Percentiles rank a stretch among this genome's conserved stretches.
Conservation (phyloP, 129 eudicot species). For the Arctium minus region DNA sequence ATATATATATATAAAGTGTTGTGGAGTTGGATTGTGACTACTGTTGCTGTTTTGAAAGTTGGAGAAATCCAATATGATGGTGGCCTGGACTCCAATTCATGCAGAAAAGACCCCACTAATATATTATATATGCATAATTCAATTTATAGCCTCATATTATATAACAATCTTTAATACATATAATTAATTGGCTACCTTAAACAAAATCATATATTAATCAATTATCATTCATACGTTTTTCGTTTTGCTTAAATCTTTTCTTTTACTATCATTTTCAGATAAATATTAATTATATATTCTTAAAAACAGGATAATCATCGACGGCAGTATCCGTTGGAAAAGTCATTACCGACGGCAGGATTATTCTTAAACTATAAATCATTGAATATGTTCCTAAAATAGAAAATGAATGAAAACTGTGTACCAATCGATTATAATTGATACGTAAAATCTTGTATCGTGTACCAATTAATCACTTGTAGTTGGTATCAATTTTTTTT, state of each 20-base stretch:
- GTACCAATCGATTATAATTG: too few species aligned
- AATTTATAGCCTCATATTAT: neutral
- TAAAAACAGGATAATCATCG: neutral
- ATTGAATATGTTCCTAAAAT: too few species aligned
- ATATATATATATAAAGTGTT: neutral
- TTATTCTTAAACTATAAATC: too few species aligned
- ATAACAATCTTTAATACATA: too few species aligned
- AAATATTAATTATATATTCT: too few species aligned
- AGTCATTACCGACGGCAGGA: too few species aligned
- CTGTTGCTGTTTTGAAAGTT: neutral
- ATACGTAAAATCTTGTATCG: too few species aligned
- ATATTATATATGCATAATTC: neutral
- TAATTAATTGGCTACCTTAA: neutral
- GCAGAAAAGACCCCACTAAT: conserved; percentile 26
- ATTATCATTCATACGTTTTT: too few species aligned
- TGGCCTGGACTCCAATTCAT: conserved; percentile 27
- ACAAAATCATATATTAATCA: neutral
- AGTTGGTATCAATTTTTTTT: too few species aligned
- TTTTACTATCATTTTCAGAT: neutral
- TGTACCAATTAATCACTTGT: too few species aligned
- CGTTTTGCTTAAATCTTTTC: neutral
- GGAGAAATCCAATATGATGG: conserved; percentile 1
- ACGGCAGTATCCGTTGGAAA: too few species aligned
- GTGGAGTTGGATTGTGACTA: conserved; percentile 11
- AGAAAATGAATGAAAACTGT: too few species aligned